Evolutionary conservation across 2,329 filamentous ascomycete genomes (phyloP), one percentile per base, ranked within the genome.

Genomic region (Graphium sp.): DNA sequence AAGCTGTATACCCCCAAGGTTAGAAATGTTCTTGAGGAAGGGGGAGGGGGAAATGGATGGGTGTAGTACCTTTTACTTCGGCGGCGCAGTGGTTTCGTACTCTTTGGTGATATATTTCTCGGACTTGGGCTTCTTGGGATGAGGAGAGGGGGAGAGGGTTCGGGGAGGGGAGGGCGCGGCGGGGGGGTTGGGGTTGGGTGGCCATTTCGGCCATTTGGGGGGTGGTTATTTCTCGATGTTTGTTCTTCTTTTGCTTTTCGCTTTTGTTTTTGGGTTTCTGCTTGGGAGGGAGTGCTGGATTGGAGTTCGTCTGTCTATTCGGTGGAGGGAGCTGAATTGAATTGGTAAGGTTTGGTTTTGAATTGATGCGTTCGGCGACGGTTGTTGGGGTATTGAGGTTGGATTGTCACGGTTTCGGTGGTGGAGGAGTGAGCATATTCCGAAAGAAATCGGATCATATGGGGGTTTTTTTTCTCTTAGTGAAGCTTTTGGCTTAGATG

Each of bases 71-170:
- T 56, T 80, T 79, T 32, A 89, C 85, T 46, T 87, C 79, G 0
- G 70, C 65, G 5, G 72, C 71, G 54, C 85, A 94, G 42, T 74
- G 62, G 19, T 60, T 61, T 39, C 84, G 66, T 35, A 93, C 84
- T 33, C 80, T 67, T 40, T 79, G 74, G 55, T 87, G 72, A 50
- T 80, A 91, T 7, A 89, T 55, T 40, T 84, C 76, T 41, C 78
- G 69, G 32, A 91, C 79, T 53, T 89, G 79, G 4, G 71, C 61
- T 60, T 91, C 82, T 51, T 91, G 82, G 14, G 73, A 65, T 8
- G 82, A 71, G 16, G 81, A 85, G 32, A 94, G 63, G 17, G 85
- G 85, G 24, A 92, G 58, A 11, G 85, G 85, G 45, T 87, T 89
- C 40, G 71, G 67, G 24, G 70, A 74, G 14, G 72, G 73, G 44